Evolutionary conservation across 1,284 basidiomycete species (phyloP), one percentile per base, ranked within the genome.

Genomic region (Trametes pubescens): DNA sequence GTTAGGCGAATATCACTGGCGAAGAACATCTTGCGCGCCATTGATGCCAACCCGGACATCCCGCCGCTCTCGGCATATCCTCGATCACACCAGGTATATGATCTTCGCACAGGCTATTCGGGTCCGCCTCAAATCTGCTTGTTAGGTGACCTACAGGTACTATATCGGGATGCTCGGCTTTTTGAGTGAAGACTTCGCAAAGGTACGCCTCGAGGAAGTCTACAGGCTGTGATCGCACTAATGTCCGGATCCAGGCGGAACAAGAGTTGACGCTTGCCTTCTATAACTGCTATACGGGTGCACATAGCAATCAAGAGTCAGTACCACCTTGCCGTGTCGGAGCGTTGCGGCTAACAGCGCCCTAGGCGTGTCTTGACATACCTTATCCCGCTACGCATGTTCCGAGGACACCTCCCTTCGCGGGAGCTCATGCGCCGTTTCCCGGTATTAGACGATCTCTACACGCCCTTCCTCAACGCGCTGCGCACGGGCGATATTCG

Each of bases 161-260:
- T 98, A 98, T 75, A 79, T 96, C 52, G 97, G 97, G 62, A 94
- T 98, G 85, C 84, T 99, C 61, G 92, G 89, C 71, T 98, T 99
- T 77, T 77, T 98, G 62, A 94, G 93, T 70, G 97, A 98, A 75
- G 93, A 97, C 57, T 97, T 95, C 73, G 82, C 81, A 48, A 94
- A 94, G 80, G 91, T 90, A 57, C 26, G 77, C 58, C 18, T 11
- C 9, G 16, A 7, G 26, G 14, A 51, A 40, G 22, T 26, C 29
- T 46, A 48, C 35, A 52, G 14, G 34, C 40, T 14, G 14, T 53
- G 57, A 21, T 55, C 29, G 2, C 18, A 29, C 13, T 46, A 24
- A 49, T 29, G 21, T 53, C 43, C 13, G 37, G 46, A 26, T 5
- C 1, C 64, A 94, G 88, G 90, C 96, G 32, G 92, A 95, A 74